A percentile compares a stretch with the other conserved stretches of the same genome.
Conservation (phyloP, 192 early-diverging fungal species). For the Rhizophagus clarus region DNA sequence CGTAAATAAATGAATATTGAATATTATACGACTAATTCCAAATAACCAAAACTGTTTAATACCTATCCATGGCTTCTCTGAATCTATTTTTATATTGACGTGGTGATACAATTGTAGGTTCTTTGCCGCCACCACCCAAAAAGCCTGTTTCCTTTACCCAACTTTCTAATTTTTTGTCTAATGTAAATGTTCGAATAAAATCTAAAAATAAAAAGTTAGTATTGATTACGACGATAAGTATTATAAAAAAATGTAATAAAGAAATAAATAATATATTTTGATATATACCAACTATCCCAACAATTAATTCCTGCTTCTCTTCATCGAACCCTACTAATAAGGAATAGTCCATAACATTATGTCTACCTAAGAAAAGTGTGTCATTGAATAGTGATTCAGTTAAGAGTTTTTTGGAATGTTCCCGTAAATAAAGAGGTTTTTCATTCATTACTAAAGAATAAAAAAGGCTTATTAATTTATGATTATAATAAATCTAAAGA, state of each 20-base stretch:
- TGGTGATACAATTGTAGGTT: conserved; percentile 96
- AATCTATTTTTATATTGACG: conserved; percentile 93
- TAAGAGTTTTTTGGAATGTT: conserved; percentile 85
- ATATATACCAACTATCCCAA: conserved; percentile 90
- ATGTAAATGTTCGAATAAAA: conserved; percentile 97
- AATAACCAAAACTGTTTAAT: conserved; percentile 30
- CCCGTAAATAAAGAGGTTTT: conserved; percentile 88
- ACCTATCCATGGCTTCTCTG: conserved; percentile 89
- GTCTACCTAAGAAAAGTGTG: conserved; percentile 88
- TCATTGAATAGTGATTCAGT: conserved; percentile 90
- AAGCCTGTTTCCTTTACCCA: conserved; percentile 96
- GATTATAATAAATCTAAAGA: neutral
- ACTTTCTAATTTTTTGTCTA: conserved; percentile 98
- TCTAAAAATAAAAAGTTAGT: conserved; percentile 49
- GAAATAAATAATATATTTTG: neutral
- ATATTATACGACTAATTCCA: neutral
- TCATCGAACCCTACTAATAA: conserved; percentile 93
- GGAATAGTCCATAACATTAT: conserved; percentile 99
- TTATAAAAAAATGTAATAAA: too few relatives aligned
- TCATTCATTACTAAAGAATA: conserved; percentile 66
- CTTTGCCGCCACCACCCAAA: conserved; percentile 87
- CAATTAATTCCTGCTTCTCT: conserved; percentile 81
- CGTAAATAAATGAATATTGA: neutral
- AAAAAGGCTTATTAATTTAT: neutral
- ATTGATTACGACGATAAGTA: too few relatives aligned